These are phyloP conservation scores for Ceratorhiza oryzae-sativae DNA, from an alignment of 1,284 basidiomycete genomes.

Conservation along the genomic window DNA sequence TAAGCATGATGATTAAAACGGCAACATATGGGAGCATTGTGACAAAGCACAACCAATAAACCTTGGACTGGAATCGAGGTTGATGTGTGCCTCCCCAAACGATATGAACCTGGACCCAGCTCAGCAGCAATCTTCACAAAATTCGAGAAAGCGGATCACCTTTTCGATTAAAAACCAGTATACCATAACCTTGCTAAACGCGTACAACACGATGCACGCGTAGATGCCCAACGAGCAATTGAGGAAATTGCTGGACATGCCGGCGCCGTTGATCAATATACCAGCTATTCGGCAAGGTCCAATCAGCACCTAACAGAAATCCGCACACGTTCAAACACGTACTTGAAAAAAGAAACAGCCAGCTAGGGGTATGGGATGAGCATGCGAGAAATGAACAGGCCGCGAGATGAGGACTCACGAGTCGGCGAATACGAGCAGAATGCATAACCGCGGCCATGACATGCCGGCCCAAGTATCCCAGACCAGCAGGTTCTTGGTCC, in stretches of 20 bases:
- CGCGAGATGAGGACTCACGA: conserved; percentile 45
- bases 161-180: conserved; percentile 52
- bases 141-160: conserved; percentile 43
- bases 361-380: conserved; percentile 25
- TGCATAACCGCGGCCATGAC: conserved; percentile 48
- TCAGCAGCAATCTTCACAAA: background rate
- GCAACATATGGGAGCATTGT: conserved; percentile 50
- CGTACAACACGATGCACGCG: conserved; percentile 53
- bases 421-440: conserved; percentile 49
- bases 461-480: conserved; percentile 45
- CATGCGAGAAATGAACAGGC: conserved; percentile 2
- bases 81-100: conserved; percentile 49
- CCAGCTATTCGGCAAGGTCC: conserved; percentile 46
- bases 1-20: conserved; percentile 50
- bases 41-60: conserved; percentile 51
- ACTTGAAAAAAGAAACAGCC: conserved; percentile 53
- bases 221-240: conserved; percentile 52
- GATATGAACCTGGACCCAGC: conserved; percentile 49
- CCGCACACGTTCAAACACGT: conserved; percentile 36
- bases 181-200: conserved; percentile 50
- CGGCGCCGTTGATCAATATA: conserved; percentile 52
- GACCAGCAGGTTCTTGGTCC: conserved; percentile 45
- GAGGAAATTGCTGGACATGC: conserved; percentile 47
- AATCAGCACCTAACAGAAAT: background rate
- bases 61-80: conserved; percentile 49